Evolutionary conservation across 306 rosid species (phyloP).

Genomic region (Dicorynia guianensis): DNA sequence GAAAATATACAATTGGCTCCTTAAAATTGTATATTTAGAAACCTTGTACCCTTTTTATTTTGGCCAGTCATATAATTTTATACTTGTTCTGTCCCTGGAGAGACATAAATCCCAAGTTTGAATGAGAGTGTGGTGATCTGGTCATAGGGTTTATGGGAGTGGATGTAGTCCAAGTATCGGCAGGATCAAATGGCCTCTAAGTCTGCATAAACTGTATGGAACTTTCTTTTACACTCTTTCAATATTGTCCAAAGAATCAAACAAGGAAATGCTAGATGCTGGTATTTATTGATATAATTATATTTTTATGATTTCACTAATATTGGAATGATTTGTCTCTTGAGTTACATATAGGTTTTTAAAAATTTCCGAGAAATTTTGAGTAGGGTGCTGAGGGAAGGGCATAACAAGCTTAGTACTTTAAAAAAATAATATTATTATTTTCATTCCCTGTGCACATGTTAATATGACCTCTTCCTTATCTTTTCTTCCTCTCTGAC

Average conservation of each 20-base stretch:
- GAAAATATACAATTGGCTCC: neutral
- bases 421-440: neutral
- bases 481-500: neutral
- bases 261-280: neutral
- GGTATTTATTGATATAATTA: neutral
- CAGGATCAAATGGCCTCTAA: too few species aligned
- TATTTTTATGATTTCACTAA: neutral
- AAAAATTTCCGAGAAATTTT: neutral
- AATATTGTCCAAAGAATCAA: neutral
- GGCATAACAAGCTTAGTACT: conserved; percentile 4
- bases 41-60: neutral
- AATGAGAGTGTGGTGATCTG: neutral
- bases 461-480: neutral
- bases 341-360: conserved; percentile 2
- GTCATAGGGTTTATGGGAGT: neutral
- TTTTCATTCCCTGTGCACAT: neutral
- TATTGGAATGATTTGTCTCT: neutral
- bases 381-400: conserved; percentile 7
- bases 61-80: too few species aligned
- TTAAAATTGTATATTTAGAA: neutral
- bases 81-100: neutral
- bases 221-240: neutral
- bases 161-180: neutral
- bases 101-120: neutral
- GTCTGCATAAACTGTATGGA: neutral